Conservation (phyloP, 352 stramenopile genomes). For the Globisporangium polare region DNA sequence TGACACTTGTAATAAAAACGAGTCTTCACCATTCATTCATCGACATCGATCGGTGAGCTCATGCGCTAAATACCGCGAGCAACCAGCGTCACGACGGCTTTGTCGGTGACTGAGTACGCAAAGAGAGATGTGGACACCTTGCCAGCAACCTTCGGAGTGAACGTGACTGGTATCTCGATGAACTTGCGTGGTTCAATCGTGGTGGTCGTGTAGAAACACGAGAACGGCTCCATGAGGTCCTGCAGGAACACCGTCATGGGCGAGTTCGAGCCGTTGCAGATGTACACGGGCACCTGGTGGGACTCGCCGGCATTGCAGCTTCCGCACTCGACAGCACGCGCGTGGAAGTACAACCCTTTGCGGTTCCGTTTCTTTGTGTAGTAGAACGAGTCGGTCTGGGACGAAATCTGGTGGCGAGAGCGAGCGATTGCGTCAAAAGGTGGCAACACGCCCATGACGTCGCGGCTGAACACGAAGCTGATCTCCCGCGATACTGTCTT, state of each 20-base stretch:
- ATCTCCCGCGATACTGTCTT: conserved; percentile 50
- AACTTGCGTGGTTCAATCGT: conserved; percentile 83
- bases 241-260: conserved; percentile 86
- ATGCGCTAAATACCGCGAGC: conserved; percentile 48
- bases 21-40: conserved; percentile 4
- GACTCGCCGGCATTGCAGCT: conserved; percentile 66
- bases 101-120: conserved; percentile 74
- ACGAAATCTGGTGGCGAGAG: conserved; percentile 55
- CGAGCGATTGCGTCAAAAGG: conserved; percentile 60
- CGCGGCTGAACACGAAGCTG: conserved; percentile 55
- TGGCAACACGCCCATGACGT: conserved; percentile 36
- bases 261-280: conserved; percentile 79
- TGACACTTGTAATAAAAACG: conserved; percentile 10
- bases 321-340: conserved; percentile 78
- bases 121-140: conserved; percentile 83
- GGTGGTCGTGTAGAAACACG: conserved; percentile 65
- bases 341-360: conserved; percentile 77
- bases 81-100: conserved; percentile 76
- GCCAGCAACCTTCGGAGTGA: conserved; percentile 68
- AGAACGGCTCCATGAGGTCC: conserved; percentile 71
- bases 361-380: conserved; percentile 80
- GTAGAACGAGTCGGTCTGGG: conserved; percentile 82
- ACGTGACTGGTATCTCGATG: conserved; percentile 76
- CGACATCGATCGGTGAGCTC: not conserved
- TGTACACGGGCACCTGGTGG: conserved; percentile 78